Conservation (phyloP, 139 green algal species). For the Haematococcus lacustris region DNA sequence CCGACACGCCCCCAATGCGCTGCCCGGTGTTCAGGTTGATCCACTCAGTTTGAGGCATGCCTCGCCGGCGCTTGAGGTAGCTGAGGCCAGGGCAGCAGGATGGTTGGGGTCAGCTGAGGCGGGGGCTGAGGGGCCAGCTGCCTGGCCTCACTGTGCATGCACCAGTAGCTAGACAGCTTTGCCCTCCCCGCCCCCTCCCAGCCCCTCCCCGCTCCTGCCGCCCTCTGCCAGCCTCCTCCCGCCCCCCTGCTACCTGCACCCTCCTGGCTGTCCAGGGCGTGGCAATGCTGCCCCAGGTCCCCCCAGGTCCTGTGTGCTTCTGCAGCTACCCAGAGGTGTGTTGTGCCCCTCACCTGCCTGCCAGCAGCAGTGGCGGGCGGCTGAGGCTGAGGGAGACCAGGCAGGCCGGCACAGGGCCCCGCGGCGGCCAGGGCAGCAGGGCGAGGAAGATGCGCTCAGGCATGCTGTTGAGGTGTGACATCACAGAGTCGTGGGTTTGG, state of each 20-base stretch:
- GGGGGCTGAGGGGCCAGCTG: no score
- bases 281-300: no score
- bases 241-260: neutral
- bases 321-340: no score
- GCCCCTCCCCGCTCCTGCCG: neutral
- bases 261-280: no score
- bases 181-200: neutral
- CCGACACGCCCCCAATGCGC: slow-evolving; percentile 27
- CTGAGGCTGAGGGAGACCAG: neutral
- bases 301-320: no score
- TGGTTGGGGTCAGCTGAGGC: neutral
- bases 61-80: slow-evolving; percentile 35
- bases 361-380: slow-evolving; percentile 9
- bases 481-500: no score
- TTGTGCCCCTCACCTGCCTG: slow-evolving; percentile 18
- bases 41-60: slow-evolving; percentile 40
- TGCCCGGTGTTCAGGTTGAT: slow-evolving; percentile 15
- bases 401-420: neutral
- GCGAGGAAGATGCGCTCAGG: neutral
- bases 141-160: no score
- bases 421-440: slow-evolving; percentile 20
- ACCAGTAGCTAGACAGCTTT: no score
- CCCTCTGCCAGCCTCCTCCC: neutral
- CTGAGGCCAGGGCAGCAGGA: slow-evolving; percentile 17
- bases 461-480: neutral